Evolutionary conservation across 805 yeast species (phyloP), one percentile per base, ranked within the genome.

Genomic region (Yamadazyma paraphyllophila): DNA sequence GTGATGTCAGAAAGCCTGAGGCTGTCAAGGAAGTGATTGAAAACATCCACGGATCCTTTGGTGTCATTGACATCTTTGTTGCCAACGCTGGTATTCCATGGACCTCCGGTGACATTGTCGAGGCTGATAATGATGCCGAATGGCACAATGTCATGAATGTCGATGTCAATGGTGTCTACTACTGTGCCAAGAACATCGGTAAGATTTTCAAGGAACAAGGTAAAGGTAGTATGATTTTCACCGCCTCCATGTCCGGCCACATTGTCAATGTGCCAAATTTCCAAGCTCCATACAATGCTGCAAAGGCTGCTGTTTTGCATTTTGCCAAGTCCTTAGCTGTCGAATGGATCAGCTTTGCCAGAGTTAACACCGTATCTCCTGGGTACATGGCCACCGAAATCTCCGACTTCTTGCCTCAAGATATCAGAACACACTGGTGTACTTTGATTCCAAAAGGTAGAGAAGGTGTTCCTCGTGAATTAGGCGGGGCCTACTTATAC

Each of bases 241-340:
- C 97, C 4, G 90, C 95, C 4, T 87, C 96, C 33, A 89, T 89
- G 87, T 85, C 94, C 24, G 96, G 88, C 12, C 89, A 83, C 67
- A 83, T 90, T 57, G 94, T 82, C 57, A 89, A 89, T 65, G 80
- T 82, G 50, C 97, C 97, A 17, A 94, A 90, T 65, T 73, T 81
- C 61, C 96, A 89, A 69, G 85, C 96, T 11, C 81, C 85, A 33
- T 88, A 88, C 72, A 88, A 88, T 59, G 88, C 89, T 12, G 86
- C 90, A 55, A 89, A 88, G 73, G 96, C 96, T 34, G 96, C 82
- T 10, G 82, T 87, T 24, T 61, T 83, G 52, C 96, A 89, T 60
- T 74, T 88, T 56, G 80, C 85, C 30, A 83, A 74, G 62, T 86
- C 94, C 1, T 71, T 88, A 52, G 92, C 96, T 12, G 81, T 88